phyloP scores from a whole-genome alignment of 176 grass and related monocot species.

The Cenchrus americanus region DNA sequence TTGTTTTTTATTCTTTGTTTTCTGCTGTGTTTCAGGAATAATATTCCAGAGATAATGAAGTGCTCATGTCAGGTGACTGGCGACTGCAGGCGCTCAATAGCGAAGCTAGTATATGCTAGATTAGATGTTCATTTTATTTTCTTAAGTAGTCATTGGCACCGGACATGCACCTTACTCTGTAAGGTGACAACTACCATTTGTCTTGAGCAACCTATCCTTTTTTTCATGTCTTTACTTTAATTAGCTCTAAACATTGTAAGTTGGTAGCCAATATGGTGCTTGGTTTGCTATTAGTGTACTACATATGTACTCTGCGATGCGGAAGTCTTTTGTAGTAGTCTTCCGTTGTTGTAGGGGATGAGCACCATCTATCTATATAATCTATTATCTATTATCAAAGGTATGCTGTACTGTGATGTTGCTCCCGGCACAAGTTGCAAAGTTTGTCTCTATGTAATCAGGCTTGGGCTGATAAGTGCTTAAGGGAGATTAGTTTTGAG shows the following conservation, averaged over 20 bases:
- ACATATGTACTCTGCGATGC: background rate
- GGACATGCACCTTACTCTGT: conserved; percentile 23
- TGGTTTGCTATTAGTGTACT: background rate
- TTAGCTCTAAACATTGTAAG: conserved; percentile 22
- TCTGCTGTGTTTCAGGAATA: conserved; percentile 49
- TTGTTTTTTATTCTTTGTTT: background rate
- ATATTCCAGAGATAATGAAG: conserved; percentile 40
- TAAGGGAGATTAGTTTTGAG: too few species aligned
- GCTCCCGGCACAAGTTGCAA: too few species aligned
- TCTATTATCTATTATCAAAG: background rate
- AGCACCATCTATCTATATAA: background rate
- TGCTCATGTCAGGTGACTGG: conserved; percentile 17
- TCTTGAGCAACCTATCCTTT: conserved; percentile 8
- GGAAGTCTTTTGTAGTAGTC: background rate
- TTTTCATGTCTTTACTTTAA: conserved; percentile 2
- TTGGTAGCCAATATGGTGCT: conserved; percentile 8
- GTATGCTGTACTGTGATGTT: background rate
- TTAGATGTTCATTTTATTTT: conserved; percentile 20
- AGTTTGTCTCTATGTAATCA: background rate
- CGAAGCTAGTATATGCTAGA: conserved; percentile 33
- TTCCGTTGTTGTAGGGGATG: background rate
- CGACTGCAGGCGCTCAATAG: conserved; percentile 21
- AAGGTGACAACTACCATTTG: background rate
- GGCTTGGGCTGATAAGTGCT: too few species aligned
- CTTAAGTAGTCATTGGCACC: background rate